Evolutionary conservation across 768 basidiomycete species (phyloP).

Genomic region (Cantharellus anzutake): DNA sequence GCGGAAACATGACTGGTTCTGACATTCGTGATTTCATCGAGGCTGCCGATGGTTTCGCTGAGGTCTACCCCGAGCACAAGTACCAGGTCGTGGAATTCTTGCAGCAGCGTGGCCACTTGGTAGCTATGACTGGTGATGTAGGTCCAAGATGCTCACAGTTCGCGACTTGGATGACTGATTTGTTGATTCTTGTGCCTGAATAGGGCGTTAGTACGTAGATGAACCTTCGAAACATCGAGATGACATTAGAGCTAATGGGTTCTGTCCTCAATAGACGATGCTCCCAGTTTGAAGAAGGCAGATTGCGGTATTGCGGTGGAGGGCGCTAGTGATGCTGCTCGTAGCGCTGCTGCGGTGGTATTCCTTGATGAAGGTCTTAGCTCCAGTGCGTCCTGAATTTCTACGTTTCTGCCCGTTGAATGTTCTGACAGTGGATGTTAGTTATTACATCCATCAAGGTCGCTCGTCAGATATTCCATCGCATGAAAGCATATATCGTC

Average conservation of each 20-base stretch:
- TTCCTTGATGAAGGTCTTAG: slow-evolving; percentile 29
- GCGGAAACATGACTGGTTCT: slow-evolving; percentile 25
- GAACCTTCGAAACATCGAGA: neutral
- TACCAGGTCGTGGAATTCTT: slow-evolving; percentile 22
- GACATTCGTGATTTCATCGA: slow-evolving; percentile 28
- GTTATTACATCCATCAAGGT: slow-evolving; percentile 29
- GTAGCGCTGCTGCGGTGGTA: slow-evolving; percentile 25
- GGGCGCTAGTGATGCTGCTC: slow-evolving; percentile 25
- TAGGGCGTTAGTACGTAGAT: slow-evolving; percentile 1
- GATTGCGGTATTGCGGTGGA: slow-evolving; percentile 25
- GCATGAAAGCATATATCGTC: slow-evolving; percentile 24
- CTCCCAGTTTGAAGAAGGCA: slow-evolving; percentile 19
- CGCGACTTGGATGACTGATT: slow-evolving; percentile 2
- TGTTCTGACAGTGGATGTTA: slow-evolving; percentile 7
- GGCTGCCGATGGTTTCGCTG: slow-evolving; percentile 32
- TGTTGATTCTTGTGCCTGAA: neutral
- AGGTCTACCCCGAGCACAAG: slow-evolving; percentile 30
- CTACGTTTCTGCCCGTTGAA: neutral
- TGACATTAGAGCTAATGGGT: neutral
- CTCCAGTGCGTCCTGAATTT: slow-evolving; percentile 11
- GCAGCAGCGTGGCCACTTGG: slow-evolving; percentile 23
- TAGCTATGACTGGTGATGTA: slow-evolving; percentile 26
- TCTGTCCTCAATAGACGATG: slow-evolving; percentile 14
- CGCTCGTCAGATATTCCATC: slow-evolving; percentile 31
- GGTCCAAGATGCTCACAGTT: slow-evolving; percentile 2